A percentile compares a stretch with the other conserved stretches of the same genome.
phyloP scores from a whole-genome alignment of 1,139 yeast species.

The Nadsonia commutata region DNA sequence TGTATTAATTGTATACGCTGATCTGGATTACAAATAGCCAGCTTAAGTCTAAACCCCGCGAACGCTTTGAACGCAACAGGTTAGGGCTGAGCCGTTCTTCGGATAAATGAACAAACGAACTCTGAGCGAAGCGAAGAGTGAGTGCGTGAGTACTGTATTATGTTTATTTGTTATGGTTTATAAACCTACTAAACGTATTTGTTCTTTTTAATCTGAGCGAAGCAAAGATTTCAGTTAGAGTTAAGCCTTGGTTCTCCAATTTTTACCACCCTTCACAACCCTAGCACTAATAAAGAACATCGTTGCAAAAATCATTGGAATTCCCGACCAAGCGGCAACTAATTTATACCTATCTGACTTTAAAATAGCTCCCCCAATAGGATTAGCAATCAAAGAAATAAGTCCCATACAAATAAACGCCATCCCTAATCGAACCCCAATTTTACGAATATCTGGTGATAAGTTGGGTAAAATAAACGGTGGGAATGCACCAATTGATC shows the following conservation, averaged over 20 bases:
- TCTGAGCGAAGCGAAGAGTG: no score
- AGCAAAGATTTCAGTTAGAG: background rate
- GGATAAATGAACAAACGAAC: no score
- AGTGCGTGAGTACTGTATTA: no score
- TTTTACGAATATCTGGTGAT: conserved; percentile 4
- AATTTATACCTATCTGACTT: conserved; percentile 1
- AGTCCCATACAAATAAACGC: conserved; percentile 5
- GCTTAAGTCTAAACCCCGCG: no score
- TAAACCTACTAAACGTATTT: no score
- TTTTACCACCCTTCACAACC: background rate
- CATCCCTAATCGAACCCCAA: conserved; percentile 4
- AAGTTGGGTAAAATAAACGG: conserved; percentile 5
- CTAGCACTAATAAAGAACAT: background rate
- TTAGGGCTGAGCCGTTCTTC: no score
- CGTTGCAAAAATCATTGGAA: conserved; percentile 2
- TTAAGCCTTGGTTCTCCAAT: background rate
- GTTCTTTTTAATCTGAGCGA: no score
- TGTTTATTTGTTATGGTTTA: no score
- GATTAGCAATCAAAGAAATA: conserved; percentile 5
- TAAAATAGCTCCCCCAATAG: conserved; percentile 4
- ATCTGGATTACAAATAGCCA: no score
- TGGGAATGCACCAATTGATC: conserved; percentile 6
- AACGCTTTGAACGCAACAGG: no score
- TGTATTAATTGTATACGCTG: no score
- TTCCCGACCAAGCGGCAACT: conserved; percentile 5